Conservation (phyloP, 2,329 filamentous ascomycete genomes). For the Anthostomella pinea region DNA sequence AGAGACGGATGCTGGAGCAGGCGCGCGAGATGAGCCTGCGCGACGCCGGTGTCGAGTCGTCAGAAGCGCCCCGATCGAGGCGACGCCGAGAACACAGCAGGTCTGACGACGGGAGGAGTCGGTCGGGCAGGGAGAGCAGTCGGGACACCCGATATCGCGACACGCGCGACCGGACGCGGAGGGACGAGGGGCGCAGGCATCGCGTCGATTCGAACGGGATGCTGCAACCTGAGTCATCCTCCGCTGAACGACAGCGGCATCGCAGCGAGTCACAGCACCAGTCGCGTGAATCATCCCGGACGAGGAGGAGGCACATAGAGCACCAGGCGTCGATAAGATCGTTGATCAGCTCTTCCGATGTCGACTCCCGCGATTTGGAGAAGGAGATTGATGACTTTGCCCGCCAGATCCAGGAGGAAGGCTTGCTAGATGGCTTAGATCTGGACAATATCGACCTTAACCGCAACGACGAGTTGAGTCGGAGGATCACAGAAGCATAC, state of each 20-base stretch:
- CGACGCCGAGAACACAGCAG: slow-evolving; percentile 29
- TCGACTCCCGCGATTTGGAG: slow-evolving; percentile 76
- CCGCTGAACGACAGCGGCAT: slow-evolving; percentile 35
- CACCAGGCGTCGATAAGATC: slow-evolving; percentile 88
- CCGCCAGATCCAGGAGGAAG: slow-evolving; percentile 83
- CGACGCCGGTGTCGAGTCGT: slow-evolving; percentile 55
- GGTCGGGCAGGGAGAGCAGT: slow-evolving; percentile 31
- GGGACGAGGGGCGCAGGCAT: slow-evolving; percentile 30
- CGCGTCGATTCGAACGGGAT: slow-evolving; percentile 35
- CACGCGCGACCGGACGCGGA: slow-evolving; percentile 22
- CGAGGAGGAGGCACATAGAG: slow-evolving; percentile 62
- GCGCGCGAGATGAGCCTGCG: slow-evolving; percentile 72
- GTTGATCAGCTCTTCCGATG: slow-evolving; percentile 74
- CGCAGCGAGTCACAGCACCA: slow-evolving; percentile 46
- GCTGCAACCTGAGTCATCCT: slow-evolving; percentile 37
- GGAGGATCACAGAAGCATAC: slow-evolving; percentile 87
- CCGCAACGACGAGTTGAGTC: slow-evolving; percentile 86
- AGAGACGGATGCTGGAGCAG: slow-evolving; percentile 67
- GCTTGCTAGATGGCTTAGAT: slow-evolving; percentile 82
- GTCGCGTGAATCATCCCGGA: slow-evolving; percentile 36
- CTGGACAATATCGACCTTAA: slow-evolving; percentile 79
- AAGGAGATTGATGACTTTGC: slow-evolving; percentile 88
- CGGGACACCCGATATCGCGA: slow-evolving; percentile 27
- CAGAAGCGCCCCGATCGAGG: slow-evolving; percentile 22
- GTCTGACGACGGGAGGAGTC: slow-evolving; percentile 31